Base-by-base conservation (phyloP, 768 basidiomycete species). In the Hygrophorus pudorinus region DNA sequence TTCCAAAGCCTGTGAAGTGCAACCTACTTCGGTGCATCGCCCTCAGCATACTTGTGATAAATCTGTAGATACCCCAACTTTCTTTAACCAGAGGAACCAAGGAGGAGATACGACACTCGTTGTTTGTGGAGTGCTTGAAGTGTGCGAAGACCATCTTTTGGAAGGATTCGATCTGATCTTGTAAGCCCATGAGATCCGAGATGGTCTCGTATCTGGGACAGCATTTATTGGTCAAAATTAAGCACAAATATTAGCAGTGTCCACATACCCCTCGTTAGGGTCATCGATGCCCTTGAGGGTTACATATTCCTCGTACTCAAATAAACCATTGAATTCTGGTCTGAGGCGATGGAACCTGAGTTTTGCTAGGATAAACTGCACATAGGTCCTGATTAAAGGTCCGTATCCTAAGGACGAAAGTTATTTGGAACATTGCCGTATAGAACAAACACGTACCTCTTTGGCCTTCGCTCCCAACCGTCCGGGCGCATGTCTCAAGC, bases 271-370 rank as follows among this genome's bases (percentile, higher is more conserved):
- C 70, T 99, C 94, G 60, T 98, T 97, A 7, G 96, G 96, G 68
- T 99, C 92, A 59, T 97, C 91, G 49, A 98, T 96, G 17, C 90
- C 91, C 64, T 96, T 94, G 56, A 99, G 67, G 17, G 89, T 90
- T 51, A 99, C 80, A 59, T 99, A 99, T 63, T 99, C 96, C 58
- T 98, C 93, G 55, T 99, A 99, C 63, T 99, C 96, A 58, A 99
- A 99, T 5, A 99, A 66, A 18, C 96, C 96, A 63, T 98, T 98
- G 68, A 99, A 99, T 61, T 98, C 96, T 2, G 90, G 88, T 55
- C 96, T 81, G 33, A 94, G 71, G 20, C 90, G 85, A 63, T 98
- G 96, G 64, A 98, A 98, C 33, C 92, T 76, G 33, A 99, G 78
- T 62, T 99, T 99, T 13, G 92, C 85, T 41, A 98, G 70, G 44